A percentile compares a stretch with the other conserved stretches of the same genome.
Evolutionary conservation across 2,329 filamentous ascomycete genomes (phyloP).

Genomic region (Penicillium sp.): DNA sequence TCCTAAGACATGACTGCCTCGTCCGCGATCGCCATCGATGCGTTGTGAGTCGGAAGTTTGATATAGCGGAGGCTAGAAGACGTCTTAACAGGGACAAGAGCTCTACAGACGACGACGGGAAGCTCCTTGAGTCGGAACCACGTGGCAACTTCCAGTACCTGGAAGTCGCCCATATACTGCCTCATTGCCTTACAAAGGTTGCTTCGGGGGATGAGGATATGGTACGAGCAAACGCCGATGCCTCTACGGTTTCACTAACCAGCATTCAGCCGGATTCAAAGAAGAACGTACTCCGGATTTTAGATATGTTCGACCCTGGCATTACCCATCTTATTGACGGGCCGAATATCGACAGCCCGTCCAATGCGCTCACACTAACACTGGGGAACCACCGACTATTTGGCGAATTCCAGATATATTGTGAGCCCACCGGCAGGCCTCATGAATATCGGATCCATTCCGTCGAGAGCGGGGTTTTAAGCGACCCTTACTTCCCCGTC

Average conservation of each 20-base stretch:
- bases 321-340: constrained; percentile 22
- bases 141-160: constrained; percentile 22
- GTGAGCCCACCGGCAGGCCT: too few species aligned
- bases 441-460: too few species aligned
- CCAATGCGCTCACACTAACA: constrained; percentile 28
- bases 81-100: not conserved
- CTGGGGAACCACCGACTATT: constrained; percentile 23
- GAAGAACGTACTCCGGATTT: constrained; percentile 21
- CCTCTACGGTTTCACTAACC: not conserved
- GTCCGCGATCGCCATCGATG: constrained; percentile 11
- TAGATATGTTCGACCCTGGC: constrained; percentile 27
- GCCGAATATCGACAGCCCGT: constrained; percentile 25
- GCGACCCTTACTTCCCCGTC: too few species aligned
- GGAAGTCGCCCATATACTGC: constrained; percentile 31
- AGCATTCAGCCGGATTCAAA: constrained; percentile 19
- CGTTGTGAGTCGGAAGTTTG: constrained; percentile 11
- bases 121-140: constrained; percentile 16
- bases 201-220: constrained; percentile 23
- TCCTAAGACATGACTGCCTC: constrained; percentile 6
- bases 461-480: not conserved
- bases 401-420: constrained; percentile 20
- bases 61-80: not conserved
- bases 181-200: constrained; percentile 25
- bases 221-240: constrained; percentile 12
- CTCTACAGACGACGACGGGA: constrained; percentile 27